phyloP scores from a whole-genome alignment of 768 basidiomycete genomes.

The Tremella yokohamensis region DNA sequence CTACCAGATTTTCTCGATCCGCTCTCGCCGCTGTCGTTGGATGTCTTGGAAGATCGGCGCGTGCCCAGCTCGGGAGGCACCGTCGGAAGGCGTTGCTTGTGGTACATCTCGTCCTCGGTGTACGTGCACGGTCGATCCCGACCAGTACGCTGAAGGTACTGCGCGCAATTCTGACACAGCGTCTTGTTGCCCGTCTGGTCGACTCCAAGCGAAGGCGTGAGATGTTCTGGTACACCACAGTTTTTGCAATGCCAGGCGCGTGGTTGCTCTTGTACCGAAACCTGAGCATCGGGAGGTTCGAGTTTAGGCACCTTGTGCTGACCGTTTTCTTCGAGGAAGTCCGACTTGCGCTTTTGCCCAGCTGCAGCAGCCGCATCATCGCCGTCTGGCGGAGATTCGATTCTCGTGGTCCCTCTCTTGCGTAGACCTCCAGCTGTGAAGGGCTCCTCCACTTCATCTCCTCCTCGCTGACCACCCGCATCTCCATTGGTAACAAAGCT shows the following conservation, averaged over 20 bases:
- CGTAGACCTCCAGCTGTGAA: conserved; percentile 3
- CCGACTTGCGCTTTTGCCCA: background rate
- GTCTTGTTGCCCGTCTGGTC: background rate
- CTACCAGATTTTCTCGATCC: no score
- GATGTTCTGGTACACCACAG: conserved; percentile 1
- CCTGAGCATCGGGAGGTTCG: background rate
- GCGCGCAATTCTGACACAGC: background rate
- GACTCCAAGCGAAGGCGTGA: background rate
- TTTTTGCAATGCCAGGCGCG: background rate
- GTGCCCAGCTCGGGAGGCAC: no score
- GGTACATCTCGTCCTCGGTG: conserved; percentile 5
- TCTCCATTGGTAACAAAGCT: no score
- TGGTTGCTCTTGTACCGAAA: no score
- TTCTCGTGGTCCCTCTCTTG: conserved; percentile 20
- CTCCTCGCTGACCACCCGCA: no score
- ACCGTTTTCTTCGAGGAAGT: background rate
- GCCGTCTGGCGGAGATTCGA: background rate
- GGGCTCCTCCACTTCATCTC: conserved; percentile 10
- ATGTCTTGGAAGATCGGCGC: no score
- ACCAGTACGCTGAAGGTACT: background rate
- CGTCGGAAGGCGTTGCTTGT: background rate
- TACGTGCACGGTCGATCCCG: conserved; percentile 4
- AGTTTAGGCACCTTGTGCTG: background rate
- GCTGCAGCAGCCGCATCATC: background rate
- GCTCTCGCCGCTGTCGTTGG: no score